Conservation (phyloP, 768 basidiomycete species). For the Russula virescens region DNA sequence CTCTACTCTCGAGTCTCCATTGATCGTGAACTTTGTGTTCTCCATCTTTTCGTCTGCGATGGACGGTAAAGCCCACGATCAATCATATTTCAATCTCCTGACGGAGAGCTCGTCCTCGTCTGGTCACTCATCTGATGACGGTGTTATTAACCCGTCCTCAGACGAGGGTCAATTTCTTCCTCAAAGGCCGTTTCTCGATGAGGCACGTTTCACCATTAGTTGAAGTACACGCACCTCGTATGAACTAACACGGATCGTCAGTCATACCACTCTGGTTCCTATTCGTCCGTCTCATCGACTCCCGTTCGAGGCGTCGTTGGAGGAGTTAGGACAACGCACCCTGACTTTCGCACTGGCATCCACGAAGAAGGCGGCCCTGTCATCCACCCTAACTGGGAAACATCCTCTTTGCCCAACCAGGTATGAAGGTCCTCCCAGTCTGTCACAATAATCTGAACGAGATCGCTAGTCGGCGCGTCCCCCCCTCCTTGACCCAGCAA, state of each 20-base stretch:
- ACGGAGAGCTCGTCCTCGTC: neutral
- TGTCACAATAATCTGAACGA: neutral
- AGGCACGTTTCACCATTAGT: neutral
- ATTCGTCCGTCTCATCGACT: neutral
- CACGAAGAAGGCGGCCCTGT: neutral
- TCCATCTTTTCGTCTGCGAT: too few species aligned
- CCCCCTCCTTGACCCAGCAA: too few species aligned
- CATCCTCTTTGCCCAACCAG: neutral
- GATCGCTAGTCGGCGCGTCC: neutral
- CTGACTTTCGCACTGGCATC: neutral
- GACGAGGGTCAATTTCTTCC: neutral
- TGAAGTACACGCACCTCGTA: too few species aligned
- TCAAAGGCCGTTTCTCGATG: neutral
- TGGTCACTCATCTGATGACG: neutral
- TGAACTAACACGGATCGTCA: neutral
- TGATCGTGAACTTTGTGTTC: neutral
- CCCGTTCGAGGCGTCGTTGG: too few species aligned
- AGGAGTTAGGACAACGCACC: neutral
- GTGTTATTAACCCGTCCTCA: neutral
- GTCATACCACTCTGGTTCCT: neutral
- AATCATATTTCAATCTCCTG: neutral
- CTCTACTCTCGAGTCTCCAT: too few species aligned
- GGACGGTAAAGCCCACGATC: too few species aligned
- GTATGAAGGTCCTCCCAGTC: neutral
- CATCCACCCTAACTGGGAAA: neutral